Evolutionary conservation across 495 filamentous ascomycete species (phyloP).

Genomic region (Penicillium arizonense): DNA sequence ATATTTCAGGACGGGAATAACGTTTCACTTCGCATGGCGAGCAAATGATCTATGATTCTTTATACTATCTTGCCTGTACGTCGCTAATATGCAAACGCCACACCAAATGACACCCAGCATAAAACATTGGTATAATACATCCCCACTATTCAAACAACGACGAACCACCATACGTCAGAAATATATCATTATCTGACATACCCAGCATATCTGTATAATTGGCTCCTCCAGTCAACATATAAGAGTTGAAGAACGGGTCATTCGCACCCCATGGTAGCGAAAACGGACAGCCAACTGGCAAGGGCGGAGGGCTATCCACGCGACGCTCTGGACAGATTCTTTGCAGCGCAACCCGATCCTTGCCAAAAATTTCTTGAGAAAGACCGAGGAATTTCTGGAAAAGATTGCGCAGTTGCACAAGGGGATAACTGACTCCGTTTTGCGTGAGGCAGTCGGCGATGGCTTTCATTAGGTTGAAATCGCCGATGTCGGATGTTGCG

Average conservation of each 20-base stretch:
- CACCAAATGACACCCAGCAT: no score
- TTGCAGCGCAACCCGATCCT: neutral
- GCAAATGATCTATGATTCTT: neutral
- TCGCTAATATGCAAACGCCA: neutral
- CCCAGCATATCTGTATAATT: neutral
- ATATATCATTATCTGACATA: neutral
- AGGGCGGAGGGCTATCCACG: neutral
- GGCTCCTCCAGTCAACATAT: neutral
- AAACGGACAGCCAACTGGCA: neutral
- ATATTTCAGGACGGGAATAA: no score
- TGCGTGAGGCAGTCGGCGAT: constrained; percentile 12
- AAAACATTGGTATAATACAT: neutral
- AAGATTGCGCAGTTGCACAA: constrained; percentile 11
- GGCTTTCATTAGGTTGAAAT: constrained; percentile 18
- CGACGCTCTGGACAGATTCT: neutral
- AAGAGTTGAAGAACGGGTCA: neutral
- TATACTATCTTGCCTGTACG: neutral
- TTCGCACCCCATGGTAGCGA: neutral
- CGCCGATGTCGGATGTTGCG: constrained; percentile 13
- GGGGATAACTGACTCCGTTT: constrained; percentile 11
- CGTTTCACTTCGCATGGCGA: no score
- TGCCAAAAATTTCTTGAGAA: constrained; percentile 6
- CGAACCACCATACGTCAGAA: neutral
- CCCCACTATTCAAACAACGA: neutral
- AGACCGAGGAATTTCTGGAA: constrained; percentile 14